Base-by-base conservation (phyloP, 768 basidiomycete species). In the Scleroderma bovista region DNA sequence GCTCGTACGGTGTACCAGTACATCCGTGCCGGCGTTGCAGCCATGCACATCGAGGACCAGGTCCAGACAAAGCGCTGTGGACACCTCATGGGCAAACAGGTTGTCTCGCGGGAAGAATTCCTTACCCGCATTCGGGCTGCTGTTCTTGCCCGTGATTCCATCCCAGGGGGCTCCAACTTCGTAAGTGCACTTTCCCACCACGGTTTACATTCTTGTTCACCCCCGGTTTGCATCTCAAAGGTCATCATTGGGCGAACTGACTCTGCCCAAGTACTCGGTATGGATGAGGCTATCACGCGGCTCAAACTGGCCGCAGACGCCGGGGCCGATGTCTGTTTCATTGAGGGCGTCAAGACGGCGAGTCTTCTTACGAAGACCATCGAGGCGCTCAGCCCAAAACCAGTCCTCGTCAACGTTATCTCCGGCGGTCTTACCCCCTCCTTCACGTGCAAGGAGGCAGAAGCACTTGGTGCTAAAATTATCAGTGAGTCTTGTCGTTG, bases 61-160 rank as follows among this genome's bases (percentile, higher is more conserved):
- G 84, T 88, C 1, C 87, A 88, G 62, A 88, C 84, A 1, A 88
- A 88, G 65, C 63, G 86, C 48, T 89, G 86, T 52, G 86, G 88
- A 1, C 88, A 89, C 61, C 69, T 89, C 39, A 74, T 86, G 61
- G 87, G 88, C 43, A 90, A 90, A 66, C 85, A 88, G 62, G 85
- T 89, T 38, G 86, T 89, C 32, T 86, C 84, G 6, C 77, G 84
- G 1, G 86, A 88, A 59, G 87, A 86, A 60, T 85, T 85, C 54
- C 45, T 86, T 24, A 83, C 79, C 10, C 81, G 86, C 36, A 82
- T 89, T 56, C 82, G 86, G 37, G 86, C 87, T 12, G 87, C 87
- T 3, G 85, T 88, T 41, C 76, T 81, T 40, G 87, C 87, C 24
- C 82, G 87, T 44, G 84, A 89, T 59, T 73, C 81, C 9, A 81